Percentiles rank a stretch among this genome's conserved stretches.
phyloP scores from a whole-genome alignment of 305 asterid genomes.

The Fraxinus dipetala region DNA sequence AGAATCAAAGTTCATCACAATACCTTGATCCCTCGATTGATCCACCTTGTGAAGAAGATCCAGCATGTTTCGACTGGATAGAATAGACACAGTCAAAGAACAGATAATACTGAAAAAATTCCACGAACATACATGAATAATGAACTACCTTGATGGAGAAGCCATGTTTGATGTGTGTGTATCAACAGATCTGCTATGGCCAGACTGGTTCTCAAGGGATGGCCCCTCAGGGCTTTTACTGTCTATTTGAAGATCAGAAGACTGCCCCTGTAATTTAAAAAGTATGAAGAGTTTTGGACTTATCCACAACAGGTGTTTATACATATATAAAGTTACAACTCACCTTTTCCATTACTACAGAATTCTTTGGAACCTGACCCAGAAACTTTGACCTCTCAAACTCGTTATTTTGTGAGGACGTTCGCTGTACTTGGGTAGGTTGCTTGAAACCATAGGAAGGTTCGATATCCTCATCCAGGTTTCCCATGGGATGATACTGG shows the following conservation, averaged over 20 bases:
- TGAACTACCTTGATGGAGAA: constrained; percentile 50
- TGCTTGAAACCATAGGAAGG: constrained; percentile 44
- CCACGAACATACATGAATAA: background rate
- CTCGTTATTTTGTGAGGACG: constrained; percentile 42
- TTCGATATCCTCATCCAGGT: constrained; percentile 56
- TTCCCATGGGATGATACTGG: constrained; percentile 87
- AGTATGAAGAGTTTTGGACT: constrained; percentile 15
- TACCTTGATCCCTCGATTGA: constrained; percentile 49
- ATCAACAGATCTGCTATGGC: constrained; percentile 42
- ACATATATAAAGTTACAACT: constrained; percentile 15
- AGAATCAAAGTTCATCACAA: constrained; percentile 31
- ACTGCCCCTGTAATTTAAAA: constrained; percentile 47
- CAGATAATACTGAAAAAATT: constrained; percentile 2
- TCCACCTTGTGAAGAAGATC: constrained; percentile 87
- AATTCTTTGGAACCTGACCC: constrained; percentile 45
- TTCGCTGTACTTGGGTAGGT: constrained; percentile 37
- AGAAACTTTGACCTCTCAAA: constrained; percentile 45
- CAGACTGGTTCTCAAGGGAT: constrained; percentile 39
- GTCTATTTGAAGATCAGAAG: constrained; percentile 45
- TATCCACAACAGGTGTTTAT: constrained; percentile 1
- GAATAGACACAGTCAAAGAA: constrained; percentile 23
- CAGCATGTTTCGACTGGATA: constrained; percentile 77
- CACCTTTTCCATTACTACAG: constrained; percentile 39
- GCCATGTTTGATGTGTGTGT: constrained; percentile 31
- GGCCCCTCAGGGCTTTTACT: constrained; percentile 38